Evolutionary conservation across 176 grass and related monocot genomes (phyloP).

Genomic region (Calamus simplicifolius): DNA sequence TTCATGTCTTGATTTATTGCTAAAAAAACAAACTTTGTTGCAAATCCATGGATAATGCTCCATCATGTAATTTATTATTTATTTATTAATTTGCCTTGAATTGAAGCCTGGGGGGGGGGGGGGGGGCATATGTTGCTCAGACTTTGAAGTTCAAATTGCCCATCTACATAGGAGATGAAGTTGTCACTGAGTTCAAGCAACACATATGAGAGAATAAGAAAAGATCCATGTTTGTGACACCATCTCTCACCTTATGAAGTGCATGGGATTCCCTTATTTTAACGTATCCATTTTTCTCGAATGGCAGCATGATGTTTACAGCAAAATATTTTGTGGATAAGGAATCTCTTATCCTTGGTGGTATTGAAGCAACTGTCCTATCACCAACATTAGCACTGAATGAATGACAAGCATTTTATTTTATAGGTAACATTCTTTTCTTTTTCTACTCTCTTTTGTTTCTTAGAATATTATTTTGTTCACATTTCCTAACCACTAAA

Average conservation of each 20-base stretch:
- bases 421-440: too few species aligned
- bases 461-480: too few species aligned
- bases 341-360: slow-evolving; percentile 24
- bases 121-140: slow-evolving; percentile 42
- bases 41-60: too few species aligned
- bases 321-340: slow-evolving; percentile 56
- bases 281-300: neutral
- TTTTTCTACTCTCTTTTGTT: too few species aligned
- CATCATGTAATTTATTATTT: too few species aligned
- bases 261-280: too few species aligned
- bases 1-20: too few species aligned
- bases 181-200: slow-evolving; percentile 38
- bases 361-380: slow-evolving; percentile 42
- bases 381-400: slow-evolving; percentile 33
- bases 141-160: slow-evolving; percentile 47
- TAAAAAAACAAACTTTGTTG: too few species aligned
- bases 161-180: slow-evolving; percentile 41
- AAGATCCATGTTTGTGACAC: slow-evolving; percentile 32
- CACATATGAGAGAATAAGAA: slow-evolving; percentile 27
- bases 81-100: neutral
- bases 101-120: slow-evolving; percentile 55
- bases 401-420: neutral
- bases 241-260: neutral
- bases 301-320: slow-evolving; percentile 43
- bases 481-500: too few species aligned